Base-by-base conservation (phyloP, 768 basidiomycete species). In the Kockovaella imperatae region DNA sequence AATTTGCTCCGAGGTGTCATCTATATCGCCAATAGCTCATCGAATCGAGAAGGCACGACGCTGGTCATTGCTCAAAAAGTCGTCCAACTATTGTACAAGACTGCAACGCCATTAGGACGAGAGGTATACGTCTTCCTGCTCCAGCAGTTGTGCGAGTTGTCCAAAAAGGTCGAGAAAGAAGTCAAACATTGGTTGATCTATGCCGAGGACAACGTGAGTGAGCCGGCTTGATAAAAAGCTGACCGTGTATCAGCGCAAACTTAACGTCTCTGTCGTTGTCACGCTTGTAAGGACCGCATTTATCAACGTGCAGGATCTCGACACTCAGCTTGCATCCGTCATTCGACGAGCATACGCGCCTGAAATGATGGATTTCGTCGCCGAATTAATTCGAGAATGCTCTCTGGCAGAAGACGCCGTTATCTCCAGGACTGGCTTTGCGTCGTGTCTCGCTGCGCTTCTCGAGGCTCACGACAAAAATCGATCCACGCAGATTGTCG, bases 161-260 rank as follows among this genome's bases (percentile, higher is more conserved):
- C 89, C 54, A 83, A 87, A 57, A 87, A 93, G 56, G 93, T 96
- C 36, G 87, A 85, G 15, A 90, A 90, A 70, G 95, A 99, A 73
- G 95, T 93, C 5, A 85, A 90, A 42, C 86, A 86, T 1, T 99
- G 95, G 95, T 75, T 99, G 40, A 74, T 96, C 36, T 95, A 89
- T 66, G 87, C 95, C 3, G 91, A 97, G 66, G 95, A 99, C 66
- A 87, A 91, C 75, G 89, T 90, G 47, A 47, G 80, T 74, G 4
- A 10, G 20, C 17, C 21, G 15, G 56, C 39, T 23, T 18, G 14
- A 17, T 34, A 15, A 21, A 17, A 11, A 17, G 23, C 13, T 6
- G 28, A 1, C 30, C 43, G 56, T 29, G 30, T 15, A 38, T 35
- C 59, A 91, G 87, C 87, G 95, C 60, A 99, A 99, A 74, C 85